Evolutionary conservation across 345 rosid species (phyloP).

Genomic region (Pugionium dolabratum): DNA sequence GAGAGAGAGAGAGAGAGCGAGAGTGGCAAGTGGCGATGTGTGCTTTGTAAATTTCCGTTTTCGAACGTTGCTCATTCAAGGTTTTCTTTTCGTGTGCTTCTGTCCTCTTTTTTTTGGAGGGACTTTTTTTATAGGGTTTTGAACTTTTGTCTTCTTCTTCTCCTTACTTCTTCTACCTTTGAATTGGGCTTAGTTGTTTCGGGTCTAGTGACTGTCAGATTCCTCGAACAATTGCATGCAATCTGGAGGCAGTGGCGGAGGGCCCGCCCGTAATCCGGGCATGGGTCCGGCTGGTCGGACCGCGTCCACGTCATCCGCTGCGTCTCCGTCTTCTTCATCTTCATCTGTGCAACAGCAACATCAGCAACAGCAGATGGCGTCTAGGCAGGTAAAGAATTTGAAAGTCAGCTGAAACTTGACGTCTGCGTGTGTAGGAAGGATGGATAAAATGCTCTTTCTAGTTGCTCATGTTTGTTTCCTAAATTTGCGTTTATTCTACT

Average conservation of each 20-base stretch:
- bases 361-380: constrained; percentile 60
- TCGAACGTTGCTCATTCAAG: constrained; percentile 61
- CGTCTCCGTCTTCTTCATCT: constrained; percentile 94
- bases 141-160: constrained; percentile 19
- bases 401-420: not conserved
- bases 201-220: constrained; percentile 29
- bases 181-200: constrained; percentile 27
- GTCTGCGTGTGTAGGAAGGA: too few relatives aligned
- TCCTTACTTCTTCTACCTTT: not conserved
- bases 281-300: constrained; percentile 72
- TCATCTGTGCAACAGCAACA: constrained; percentile 77
- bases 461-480: not conserved
- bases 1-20: constrained; percentile 34
- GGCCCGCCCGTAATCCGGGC: constrained; percentile 70
- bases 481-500: too few relatives aligned
- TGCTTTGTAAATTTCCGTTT: constrained; percentile 37
- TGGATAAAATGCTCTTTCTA: not conserved
- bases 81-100: constrained; percentile 39
- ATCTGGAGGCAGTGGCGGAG: constrained; percentile 81
- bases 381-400: constrained; percentile 64
- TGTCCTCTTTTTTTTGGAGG: constrained; percentile 53
- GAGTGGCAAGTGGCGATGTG: constrained; percentile 32
- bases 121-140: constrained; percentile 45
- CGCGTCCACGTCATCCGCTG: constrained; percentile 82
- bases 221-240: constrained; percentile 59